Conservation (phyloP, 2,329 filamentous ascomycete species). For the Stemphylium vesicarium region DNA sequence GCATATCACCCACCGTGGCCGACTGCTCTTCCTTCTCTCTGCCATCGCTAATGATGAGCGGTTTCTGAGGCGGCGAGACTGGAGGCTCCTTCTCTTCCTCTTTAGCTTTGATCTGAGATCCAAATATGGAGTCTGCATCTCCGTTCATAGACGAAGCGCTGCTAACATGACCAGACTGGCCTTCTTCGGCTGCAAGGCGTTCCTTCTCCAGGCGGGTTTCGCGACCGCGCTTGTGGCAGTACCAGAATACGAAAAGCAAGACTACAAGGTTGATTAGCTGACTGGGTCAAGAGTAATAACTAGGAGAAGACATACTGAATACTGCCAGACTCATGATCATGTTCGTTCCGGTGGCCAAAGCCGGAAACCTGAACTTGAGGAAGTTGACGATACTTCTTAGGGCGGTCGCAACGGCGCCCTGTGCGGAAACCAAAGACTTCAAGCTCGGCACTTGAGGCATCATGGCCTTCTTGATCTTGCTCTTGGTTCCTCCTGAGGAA, state of each 20-base stretch:
- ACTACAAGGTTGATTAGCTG: constrained; percentile 54
- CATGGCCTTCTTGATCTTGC: constrained; percentile 63
- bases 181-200: constrained; percentile 48
- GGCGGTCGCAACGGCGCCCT: constrained; percentile 83
- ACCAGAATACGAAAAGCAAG: constrained; percentile 94
- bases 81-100: constrained; percentile 20
- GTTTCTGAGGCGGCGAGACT: constrained; percentile 24
- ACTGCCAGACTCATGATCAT: constrained; percentile 88
- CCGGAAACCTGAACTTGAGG: constrained; percentile 85
- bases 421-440: constrained; percentile 81
- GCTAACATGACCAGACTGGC: constrained; percentile 33
- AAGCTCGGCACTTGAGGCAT: constrained; percentile 66
- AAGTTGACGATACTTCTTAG: constrained; percentile 90
- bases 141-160: constrained; percentile 39
- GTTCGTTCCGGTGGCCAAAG: constrained; percentile 83
- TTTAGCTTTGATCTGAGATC: constrained; percentile 25
- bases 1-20: constrained; percentile 42
- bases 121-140: constrained; percentile 41
- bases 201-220: constrained; percentile 79
- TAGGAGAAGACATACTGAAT: constrained; percentile 70
- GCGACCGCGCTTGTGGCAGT: constrained; percentile 92
- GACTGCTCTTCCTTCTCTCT: constrained; percentile 26
- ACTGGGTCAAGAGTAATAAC: neutral
- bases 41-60: constrained; percentile 37
- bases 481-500: constrained; percentile 27